phyloP scores from a whole-genome alignment of 176 grass and related monocot genomes.

The Eragrostis nindensis region DNA sequence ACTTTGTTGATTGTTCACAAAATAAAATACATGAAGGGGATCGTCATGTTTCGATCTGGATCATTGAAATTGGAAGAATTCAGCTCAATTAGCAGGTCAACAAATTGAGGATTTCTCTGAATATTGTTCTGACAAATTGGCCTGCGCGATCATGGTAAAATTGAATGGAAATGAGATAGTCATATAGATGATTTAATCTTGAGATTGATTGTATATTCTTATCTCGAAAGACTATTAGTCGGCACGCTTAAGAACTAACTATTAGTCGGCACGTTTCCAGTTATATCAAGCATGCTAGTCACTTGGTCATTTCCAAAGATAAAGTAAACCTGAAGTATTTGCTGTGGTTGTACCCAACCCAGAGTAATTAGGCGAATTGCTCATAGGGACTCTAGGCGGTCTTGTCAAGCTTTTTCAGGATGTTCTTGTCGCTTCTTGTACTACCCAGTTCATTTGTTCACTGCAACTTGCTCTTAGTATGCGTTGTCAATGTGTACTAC shows the following conservation, averaged over 20 bases:
- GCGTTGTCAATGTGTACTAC: background rate
- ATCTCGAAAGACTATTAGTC: slow-evolving; percentile 27
- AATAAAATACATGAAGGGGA: too few relatives aligned
- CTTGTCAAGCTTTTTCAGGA: slow-evolving; percentile 31
- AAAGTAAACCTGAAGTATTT: slow-evolving; percentile 41
- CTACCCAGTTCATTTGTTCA: background rate
- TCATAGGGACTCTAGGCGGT: background rate
- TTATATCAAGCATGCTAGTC: slow-evolving; percentile 1
- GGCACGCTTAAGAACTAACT: too few relatives aligned
- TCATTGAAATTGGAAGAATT: background rate
- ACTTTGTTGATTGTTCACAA: too few relatives aligned
- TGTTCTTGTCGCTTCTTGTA: slow-evolving; percentile 36
- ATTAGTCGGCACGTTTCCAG: too few relatives aligned
- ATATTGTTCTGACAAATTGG: background rate
- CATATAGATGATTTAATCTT: background rate
- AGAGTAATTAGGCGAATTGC: slow-evolving; percentile 11
- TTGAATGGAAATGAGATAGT: background rate
- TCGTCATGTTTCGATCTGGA: background rate
- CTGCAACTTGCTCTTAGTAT: background rate
- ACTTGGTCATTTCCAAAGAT: slow-evolving; percentile 15
- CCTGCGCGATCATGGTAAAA: background rate
- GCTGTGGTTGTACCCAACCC: slow-evolving; percentile 32
- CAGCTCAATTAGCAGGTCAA: background rate
- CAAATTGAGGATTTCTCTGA: slow-evolving; percentile 4
- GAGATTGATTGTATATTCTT: background rate